Conservation (phyloP, 768 basidiomycete species). For the Pluteus cervinus region DNA sequence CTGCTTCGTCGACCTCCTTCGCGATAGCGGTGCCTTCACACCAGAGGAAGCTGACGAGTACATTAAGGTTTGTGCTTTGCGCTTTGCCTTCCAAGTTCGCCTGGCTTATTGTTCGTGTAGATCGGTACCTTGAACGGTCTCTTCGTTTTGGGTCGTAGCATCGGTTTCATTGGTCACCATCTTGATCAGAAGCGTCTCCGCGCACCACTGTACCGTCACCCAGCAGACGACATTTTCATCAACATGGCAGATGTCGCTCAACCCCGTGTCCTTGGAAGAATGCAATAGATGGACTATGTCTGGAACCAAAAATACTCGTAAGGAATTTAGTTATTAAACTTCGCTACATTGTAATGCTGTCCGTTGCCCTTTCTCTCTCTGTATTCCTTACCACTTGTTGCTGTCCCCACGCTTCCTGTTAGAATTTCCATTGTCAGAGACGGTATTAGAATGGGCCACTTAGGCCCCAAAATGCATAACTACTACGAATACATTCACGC, state of each 20-base stretch:
- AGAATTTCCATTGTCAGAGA: too few species aligned
- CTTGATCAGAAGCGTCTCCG: constrained; percentile 95
- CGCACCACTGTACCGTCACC: constrained; percentile 90
- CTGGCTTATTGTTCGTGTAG: constrained; percentile 15
- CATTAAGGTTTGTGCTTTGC: constrained; percentile 62
- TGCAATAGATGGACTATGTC: too few species aligned
- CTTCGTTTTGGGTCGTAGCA: constrained; percentile 95
- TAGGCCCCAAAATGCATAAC: too few species aligned
- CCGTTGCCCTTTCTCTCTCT: too few species aligned
- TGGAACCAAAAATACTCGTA: too few species aligned
- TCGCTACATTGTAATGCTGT: too few species aligned
- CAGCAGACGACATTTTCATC: constrained; percentile 94
- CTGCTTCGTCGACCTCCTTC: constrained; percentile 92
- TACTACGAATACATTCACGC: too few species aligned
- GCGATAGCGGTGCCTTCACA: constrained; percentile 90
- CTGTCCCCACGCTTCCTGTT: too few species aligned
- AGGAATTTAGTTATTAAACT: too few species aligned
- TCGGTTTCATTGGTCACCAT: constrained; percentile 96
- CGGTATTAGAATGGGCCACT: too few species aligned
- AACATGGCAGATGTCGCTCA: constrained; percentile 84
- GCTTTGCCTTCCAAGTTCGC: background rate
- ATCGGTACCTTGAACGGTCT: constrained; percentile 94
- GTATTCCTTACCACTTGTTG: too few species aligned
- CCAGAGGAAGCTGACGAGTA: constrained; percentile 96
- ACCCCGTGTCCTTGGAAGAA: constrained; percentile 67